phyloP scores from a whole-genome alignment of 768 basidiomycete species.

The Boletus rufocinnamomeus region DNA sequence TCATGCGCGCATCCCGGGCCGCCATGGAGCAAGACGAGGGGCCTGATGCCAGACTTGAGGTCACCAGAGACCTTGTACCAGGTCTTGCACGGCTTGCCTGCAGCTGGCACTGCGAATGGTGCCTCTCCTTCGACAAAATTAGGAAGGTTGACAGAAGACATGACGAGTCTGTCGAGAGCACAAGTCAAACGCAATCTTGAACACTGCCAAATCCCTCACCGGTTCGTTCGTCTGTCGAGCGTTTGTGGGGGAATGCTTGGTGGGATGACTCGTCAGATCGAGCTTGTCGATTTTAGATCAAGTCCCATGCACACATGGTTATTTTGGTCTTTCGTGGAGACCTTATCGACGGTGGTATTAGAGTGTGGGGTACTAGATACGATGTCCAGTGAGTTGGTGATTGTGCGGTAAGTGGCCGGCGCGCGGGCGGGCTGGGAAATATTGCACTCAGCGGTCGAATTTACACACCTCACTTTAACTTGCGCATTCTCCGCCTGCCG shows the following conservation, averaged over 20 bases:
- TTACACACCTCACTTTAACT: background rate
- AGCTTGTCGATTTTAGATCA: background rate
- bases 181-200: background rate
- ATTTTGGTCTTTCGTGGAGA: background rate
- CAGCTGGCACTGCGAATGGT: slow-evolving; percentile 27
- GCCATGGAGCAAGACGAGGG: slow-evolving; percentile 55
- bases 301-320: background rate
- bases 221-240: background rate
- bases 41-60: slow-evolving; percentile 37
- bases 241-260: background rate
- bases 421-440: background rate
- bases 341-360: too few relatives aligned
- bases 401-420: background rate
- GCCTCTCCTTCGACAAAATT: slow-evolving; percentile 34
- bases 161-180: slow-evolving; percentile 7
- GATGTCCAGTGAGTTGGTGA: too few relatives aligned
- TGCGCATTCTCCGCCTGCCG: background rate
- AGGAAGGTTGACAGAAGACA: slow-evolving; percentile 32
- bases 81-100: slow-evolving; percentile 41
- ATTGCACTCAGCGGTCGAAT: background rate
- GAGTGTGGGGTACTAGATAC: too few relatives aligned
- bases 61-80: slow-evolving; percentile 56
- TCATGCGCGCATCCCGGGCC: slow-evolving; percentile 51
- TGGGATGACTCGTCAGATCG: background rate
- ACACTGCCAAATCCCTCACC: background rate